Conservation (phyloP, 1,139 yeast genomes). For the Scheffersomyces parashehatae region DNA sequence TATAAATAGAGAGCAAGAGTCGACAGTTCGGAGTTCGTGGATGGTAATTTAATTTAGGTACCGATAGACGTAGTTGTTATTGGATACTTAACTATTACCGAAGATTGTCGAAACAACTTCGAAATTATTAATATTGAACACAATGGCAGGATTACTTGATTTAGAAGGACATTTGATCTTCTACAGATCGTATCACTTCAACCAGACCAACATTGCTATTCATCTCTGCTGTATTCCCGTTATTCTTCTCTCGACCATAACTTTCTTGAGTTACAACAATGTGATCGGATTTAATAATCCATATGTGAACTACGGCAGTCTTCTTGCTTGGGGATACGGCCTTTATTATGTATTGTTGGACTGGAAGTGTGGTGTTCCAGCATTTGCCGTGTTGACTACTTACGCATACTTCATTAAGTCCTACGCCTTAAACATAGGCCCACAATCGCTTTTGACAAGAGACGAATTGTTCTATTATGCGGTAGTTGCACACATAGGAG, state of each 20-base stretch:
- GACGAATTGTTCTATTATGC: slow-evolving; percentile 30
- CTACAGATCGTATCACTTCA: slow-evolving; percentile 81
- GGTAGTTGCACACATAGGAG: slow-evolving; percentile 41
- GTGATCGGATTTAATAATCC: slow-evolving; percentile 23
- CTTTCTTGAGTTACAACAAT: slow-evolving; percentile 30
- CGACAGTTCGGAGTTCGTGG: no score
- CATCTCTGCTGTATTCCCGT: slow-evolving; percentile 82
- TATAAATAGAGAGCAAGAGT: no score
- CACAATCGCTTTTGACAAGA: slow-evolving; percentile 24
- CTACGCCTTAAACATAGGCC: slow-evolving; percentile 18
- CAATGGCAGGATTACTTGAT: slow-evolving; percentile 31
- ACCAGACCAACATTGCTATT: slow-evolving; percentile 67
- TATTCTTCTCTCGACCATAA: slow-evolving; percentile 59
- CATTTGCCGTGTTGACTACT: slow-evolving; percentile 38
- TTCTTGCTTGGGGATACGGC: slow-evolving; percentile 37
- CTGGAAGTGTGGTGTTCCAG: slow-evolving; percentile 39
- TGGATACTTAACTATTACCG: no score
- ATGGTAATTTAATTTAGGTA: no score
- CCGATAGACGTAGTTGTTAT: no score
- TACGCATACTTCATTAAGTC: slow-evolving; percentile 41
- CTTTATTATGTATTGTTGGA: slow-evolving; percentile 46
- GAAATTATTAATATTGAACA: background rate
- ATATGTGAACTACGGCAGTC: slow-evolving; percentile 40
- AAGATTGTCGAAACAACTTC: no score
- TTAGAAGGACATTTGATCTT: slow-evolving; percentile 71